These are phyloP conservation scores for Phytophthora constricta DNA, from an alignment of 352 stramenopile species.

Conservation along the genomic window DNA sequence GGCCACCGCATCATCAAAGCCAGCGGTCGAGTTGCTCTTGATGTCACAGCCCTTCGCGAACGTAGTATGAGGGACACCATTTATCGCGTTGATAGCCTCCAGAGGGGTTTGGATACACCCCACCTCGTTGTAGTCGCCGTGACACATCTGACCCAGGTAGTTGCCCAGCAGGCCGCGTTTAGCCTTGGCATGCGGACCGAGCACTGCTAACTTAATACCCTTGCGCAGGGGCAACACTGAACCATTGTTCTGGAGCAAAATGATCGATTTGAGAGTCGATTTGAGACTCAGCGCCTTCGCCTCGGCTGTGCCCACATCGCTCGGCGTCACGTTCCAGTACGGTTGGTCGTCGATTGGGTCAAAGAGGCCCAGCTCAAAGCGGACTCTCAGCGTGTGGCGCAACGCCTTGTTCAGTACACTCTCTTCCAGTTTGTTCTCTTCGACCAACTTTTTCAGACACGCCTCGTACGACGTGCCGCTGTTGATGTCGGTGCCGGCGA, in stretches of 20 bases:
- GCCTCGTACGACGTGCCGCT: neutral
- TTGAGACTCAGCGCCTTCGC: neutral
- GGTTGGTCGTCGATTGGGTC: neutral
- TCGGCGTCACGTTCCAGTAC: neutral
- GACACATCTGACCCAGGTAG: neutral
- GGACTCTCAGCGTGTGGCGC: neutral
- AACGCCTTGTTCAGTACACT: neutral
- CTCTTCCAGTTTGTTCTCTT: neutral
- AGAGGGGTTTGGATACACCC: neutral
- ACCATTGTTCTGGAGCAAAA: neutral
- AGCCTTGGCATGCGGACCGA: neutral
- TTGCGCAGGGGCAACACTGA: neutral
- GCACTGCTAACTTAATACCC: neutral
- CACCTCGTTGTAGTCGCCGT: neutral
- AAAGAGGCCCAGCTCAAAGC: neutral
- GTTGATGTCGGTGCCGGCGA: neutral
- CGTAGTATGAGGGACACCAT: neutral
- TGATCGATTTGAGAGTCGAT: neutral
- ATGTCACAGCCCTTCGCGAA: neutral
- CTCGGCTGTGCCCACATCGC: neutral
- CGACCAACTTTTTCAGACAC: neutral
- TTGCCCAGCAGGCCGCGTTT: neutral
- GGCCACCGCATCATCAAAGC: constrained; percentile 48
- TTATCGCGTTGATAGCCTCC: neutral
- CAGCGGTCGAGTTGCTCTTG: neutral